Conservation (phyloP, 208 protist species). For the Crithidia bombi region DNA sequence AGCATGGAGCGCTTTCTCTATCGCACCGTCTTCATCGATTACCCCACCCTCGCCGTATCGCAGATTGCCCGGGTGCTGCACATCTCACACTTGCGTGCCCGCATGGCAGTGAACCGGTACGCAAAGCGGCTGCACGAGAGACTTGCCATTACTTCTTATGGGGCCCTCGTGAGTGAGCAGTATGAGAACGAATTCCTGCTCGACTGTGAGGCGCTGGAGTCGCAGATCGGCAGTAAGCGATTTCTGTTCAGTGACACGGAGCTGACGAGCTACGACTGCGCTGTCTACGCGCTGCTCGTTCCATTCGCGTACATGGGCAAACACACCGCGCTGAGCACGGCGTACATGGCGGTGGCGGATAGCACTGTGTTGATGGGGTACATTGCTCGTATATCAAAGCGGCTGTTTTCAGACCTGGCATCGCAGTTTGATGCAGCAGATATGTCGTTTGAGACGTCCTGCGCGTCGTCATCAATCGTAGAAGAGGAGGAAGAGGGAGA, state of each 20-base stretch:
- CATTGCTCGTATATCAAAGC: slow-evolving; percentile 53
- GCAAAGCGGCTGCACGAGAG: slow-evolving; percentile 23
- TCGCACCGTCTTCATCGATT: slow-evolving; percentile 50
- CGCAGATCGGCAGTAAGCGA: slow-evolving; percentile 39
- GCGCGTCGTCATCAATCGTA: neutral
- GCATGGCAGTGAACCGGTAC: slow-evolving; percentile 41
- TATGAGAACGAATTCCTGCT: slow-evolving; percentile 49
- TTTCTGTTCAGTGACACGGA: slow-evolving; percentile 46
- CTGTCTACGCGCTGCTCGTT: slow-evolving; percentile 66
- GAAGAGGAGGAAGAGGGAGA: slow-evolving; percentile 3
- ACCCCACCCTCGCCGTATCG: slow-evolving; percentile 33
- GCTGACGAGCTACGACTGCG: slow-evolving; percentile 71
- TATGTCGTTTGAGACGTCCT: slow-evolving; percentile 1
- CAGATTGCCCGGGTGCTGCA: slow-evolving; percentile 46
- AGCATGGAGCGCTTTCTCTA: slow-evolving; percentile 47
- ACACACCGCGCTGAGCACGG: slow-evolving; percentile 40
- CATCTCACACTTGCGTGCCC: slow-evolving; percentile 37
- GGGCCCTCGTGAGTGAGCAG: slow-evolving; percentile 49
- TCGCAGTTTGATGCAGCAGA: slow-evolving; percentile 17
- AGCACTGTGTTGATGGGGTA: slow-evolving; percentile 61
- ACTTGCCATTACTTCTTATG: slow-evolving; percentile 41
- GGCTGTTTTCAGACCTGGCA: slow-evolving; percentile 54
- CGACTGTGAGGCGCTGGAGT: slow-evolving; percentile 60
- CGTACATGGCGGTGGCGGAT: slow-evolving; percentile 50
- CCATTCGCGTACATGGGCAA: slow-evolving; percentile 58